Evolutionary conservation across 2,329 filamentous ascomycete genomes (phyloP), one percentile per base, ranked within the genome.

Genomic region (Byssoonygena ceratinophila): DNA sequence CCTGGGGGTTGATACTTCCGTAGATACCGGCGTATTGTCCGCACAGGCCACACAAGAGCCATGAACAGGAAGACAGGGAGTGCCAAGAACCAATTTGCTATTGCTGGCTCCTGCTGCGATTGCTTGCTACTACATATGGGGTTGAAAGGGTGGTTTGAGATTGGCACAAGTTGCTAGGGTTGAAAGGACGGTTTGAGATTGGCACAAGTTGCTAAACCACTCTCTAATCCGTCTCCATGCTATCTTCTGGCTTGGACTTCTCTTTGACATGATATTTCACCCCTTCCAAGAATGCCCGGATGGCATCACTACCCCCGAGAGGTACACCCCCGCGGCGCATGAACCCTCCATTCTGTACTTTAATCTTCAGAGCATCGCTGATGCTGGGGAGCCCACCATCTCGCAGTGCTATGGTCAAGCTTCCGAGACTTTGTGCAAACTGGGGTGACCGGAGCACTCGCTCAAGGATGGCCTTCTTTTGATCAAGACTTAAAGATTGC

Each of bases 351-450:
- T 95, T 88, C 63, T 84, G 79, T 18, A 98, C 81, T 59, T 82
- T 81, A 54, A 97, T 79, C 5, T 82, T 80, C 36, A 98, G 73
- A 3, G 90, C 91, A 61, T 94, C 89, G 5, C 88, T 85, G 58
- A 98, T 85, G 60, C 83, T 94, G 3, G 91, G 90, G 53, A 98
- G 71, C 0, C 91, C 92, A 11, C 92, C 92, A 61, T 97, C 91
- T 53, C 89, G 78, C 52, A 98, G 74, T 11, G 92, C 92, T 68
- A 89, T 82, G 0, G 89, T 95, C 60, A 98, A 72, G 64, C 85
- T 92, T 0, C 82, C 80, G 36, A 96, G 71, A 59, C 87, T 91
- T 68, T 97, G 92, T 55, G 82, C 80, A 63, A 98, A 89, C 64
- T 98, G 92, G 16, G 92, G 91, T 59, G 87, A 94, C 58, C 87